Base-by-base conservation (phyloP, 1,284 basidiomycete species). In the Butyriboletus appendiculatus region DNA sequence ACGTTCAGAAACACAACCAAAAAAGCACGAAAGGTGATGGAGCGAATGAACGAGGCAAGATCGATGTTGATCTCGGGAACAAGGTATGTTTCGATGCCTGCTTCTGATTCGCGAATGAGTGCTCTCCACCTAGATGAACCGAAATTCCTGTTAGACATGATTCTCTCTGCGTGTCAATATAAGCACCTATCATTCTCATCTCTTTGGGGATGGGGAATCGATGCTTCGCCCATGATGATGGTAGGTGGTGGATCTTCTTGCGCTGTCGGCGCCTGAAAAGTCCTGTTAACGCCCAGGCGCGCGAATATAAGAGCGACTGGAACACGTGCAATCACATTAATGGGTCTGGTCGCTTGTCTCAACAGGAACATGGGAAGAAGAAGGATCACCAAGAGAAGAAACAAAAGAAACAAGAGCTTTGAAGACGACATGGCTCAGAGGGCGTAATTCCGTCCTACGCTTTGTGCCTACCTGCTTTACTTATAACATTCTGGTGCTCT, bases 11-110 rank as follows among this genome's bases (percentile, higher is more conserved):
- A 65, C 1, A 71, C 74, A 16, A 71, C 60, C 26, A 78, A 61
- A 42, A 81, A 71, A 5, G 73, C 63, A 12, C 74, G 70, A 22
- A 84, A 68, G 5, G 76, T 77, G 40, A 76, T 63, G 33, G 71
- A 68, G 46, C 78, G 79, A 15, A 81, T 59, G 52, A 77, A 76
- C 0, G 53, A 49, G 45, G 73, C 72, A 57, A 78, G 78, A 0
- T 69, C 53, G 34, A 68, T 50, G 14, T 67, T 20, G 34, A 59
- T 57, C 14, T 20, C 28, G 10, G 47, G 40, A 44, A 46, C 30
- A 45, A 52, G 53, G 50, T 56, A 58, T 50, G 55, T 41, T 67
- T 45, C 50, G 41, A 52, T 57, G 16, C 70, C 60, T n/a, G 56
- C 59, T 12, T 70, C 62, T 9, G 75, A 72, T 12, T 76, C 72